Conservation (phyloP, 129 eudicot species). For the Escallonia herrerae region DNA sequence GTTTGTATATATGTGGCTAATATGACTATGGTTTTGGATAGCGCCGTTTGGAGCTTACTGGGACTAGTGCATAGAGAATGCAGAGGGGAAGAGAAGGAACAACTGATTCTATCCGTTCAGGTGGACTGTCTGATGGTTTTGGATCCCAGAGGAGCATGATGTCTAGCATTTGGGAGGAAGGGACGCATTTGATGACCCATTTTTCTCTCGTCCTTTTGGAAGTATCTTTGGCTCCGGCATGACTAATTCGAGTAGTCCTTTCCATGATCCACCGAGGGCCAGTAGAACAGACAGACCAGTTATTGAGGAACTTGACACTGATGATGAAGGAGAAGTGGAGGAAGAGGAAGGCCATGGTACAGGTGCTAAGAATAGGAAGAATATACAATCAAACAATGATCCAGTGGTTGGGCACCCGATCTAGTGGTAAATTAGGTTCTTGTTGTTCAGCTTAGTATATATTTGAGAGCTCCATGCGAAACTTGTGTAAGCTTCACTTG, state of each 20-base stretch:
- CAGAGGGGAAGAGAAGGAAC: conserved; percentile 39
- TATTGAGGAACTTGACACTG: conserved; percentile 55
- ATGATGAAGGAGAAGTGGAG: conserved; percentile 29
- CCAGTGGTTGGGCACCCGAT: conserved; percentile 73
- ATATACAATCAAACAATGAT: conserved; percentile 18
- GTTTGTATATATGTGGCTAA: not conserved
- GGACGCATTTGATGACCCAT: conserved; percentile 85
- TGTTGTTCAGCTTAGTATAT: conserved; percentile 6
- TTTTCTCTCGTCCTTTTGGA: conserved; percentile 52
- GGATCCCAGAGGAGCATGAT: conserved; percentile 35
- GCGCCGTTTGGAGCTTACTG: conserved; percentile 8
- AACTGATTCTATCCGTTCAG: conserved; percentile 14
- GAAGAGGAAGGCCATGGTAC: conserved; percentile 19
- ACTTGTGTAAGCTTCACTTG: not conserved
- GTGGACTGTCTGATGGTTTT: conserved; percentile 26
- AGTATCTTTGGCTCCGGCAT: conserved; percentile 35
- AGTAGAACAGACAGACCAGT: conserved; percentile 41
- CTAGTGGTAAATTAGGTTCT: conserved; percentile 16
- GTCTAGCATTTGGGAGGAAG: conserved; percentile 56
- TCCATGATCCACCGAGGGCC: conserved; percentile 10
- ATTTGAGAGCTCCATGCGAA: no score
- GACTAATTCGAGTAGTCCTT: conserved; percentile 18
- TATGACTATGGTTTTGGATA: not conserved
- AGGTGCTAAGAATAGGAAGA: conserved; percentile 13
- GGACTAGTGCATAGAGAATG: conserved; percentile 28